A percentile compares a stretch with the other conserved stretches of the same genome.
Evolutionary conservation across 768 basidiomycete species (phyloP).

Genomic region (Xerocomus potaroensis): DNA sequence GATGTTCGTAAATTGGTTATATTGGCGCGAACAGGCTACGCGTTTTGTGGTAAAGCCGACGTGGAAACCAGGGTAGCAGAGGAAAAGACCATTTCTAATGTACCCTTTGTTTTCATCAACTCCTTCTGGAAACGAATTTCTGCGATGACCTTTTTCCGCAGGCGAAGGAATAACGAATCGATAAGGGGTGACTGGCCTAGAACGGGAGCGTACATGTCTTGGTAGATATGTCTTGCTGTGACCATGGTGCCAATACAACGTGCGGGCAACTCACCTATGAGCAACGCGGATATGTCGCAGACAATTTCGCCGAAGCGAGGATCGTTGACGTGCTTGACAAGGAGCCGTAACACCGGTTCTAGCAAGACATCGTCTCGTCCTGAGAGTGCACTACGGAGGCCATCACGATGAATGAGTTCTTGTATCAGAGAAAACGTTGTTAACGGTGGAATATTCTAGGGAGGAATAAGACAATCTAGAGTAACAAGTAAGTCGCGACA

Average conservation of each 20-base stretch:
- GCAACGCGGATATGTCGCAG: conserved; percentile 70
- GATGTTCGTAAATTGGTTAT: conserved; percentile 17
- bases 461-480: conserved; percentile 1
- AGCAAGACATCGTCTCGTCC: conserved; percentile 92
- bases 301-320: conserved; percentile 91
- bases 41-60: conserved; percentile 12
- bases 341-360: conserved; percentile 83
- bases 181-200: conserved; percentile 94
- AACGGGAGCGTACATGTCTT: conserved; percentile 89
- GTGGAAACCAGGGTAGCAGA: conserved; percentile 40
- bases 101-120: conserved; percentile 75
- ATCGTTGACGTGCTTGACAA: conserved; percentile 82
- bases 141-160: conserved; percentile 78
- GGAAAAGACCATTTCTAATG: conserved; percentile 85
- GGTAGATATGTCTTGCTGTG: conserved; percentile 2
- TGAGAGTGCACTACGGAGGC: conserved; percentile 76
- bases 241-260: not conserved
- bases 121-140: conserved; percentile 90
- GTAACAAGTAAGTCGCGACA: not conserved
- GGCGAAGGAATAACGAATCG: conserved; percentile 75
- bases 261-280: conserved; percentile 63
- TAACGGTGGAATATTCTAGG: conserved; percentile 77
- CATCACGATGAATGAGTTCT: conserved; percentile 91
- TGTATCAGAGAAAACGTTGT: conserved; percentile 88
- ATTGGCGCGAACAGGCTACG: conserved; percentile 11